phyloP scores from a whole-genome alignment of 192 early-diverging fungal genomes.

The Glomus cerebriforme region DNA sequence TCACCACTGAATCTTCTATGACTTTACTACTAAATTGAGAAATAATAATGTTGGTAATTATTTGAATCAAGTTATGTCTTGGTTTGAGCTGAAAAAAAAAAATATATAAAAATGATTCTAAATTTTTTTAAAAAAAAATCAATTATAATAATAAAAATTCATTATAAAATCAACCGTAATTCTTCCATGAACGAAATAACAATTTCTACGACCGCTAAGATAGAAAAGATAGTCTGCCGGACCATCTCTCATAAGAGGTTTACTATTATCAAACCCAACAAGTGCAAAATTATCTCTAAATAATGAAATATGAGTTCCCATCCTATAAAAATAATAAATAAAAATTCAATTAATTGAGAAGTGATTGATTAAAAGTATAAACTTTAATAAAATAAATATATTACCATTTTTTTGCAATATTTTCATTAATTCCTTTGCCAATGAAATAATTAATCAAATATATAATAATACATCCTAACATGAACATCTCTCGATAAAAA shows the following conservation, averaged over 20 bases:
- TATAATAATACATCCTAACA: background rate
- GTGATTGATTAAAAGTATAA: background rate
- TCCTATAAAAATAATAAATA: conserved; percentile 1
- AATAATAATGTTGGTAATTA: background rate
- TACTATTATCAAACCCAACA: background rate
- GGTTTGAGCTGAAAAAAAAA: background rate
- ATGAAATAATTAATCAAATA: conserved; percentile 13
- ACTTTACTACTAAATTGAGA: conserved; percentile 18
- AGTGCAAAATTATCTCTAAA: conserved; percentile 6
- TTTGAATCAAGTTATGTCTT: conserved; percentile 1
- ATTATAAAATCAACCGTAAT: conserved; percentile 1
- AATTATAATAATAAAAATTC: background rate
- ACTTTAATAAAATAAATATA: background rate
- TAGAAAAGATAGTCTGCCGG: conserved; percentile 8
- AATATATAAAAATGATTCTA: background rate
- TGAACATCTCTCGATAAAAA: background rate
- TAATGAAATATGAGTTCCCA: background rate
- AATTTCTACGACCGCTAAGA: conserved; percentile 3
- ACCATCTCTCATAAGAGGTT: background rate
- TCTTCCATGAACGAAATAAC: conserved; percentile 13
- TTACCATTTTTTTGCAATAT: conserved; percentile 10
- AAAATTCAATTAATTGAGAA: background rate
- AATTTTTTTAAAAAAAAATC: background rate
- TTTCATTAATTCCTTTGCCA: conserved; percentile 8
- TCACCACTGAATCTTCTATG: background rate